Percentiles rank a stretch among this genome's conserved stretches.
These are phyloP conservation scores for Saccharomycopsis selenospora DNA, from an alignment of 805 yeast species.

Conservation along the genomic window DNA sequence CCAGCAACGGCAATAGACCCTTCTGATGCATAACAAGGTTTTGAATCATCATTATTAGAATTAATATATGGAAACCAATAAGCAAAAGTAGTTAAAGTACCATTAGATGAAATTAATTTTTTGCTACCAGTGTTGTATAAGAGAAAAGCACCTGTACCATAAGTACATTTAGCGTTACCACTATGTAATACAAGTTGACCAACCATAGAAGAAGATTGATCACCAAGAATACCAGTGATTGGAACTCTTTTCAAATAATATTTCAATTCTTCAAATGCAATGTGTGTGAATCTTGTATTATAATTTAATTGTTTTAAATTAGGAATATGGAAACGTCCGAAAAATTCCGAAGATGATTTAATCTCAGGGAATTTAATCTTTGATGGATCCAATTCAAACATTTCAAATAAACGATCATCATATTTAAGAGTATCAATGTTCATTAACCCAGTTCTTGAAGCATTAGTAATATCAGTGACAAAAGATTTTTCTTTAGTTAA, in stretches of 20 bases:
- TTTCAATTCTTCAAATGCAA: constrained; percentile 42
- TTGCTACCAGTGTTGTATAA: constrained; percentile 77
- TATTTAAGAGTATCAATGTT: constrained; percentile 67
- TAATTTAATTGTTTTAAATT: constrained; percentile 45
- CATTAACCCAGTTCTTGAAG: constrained; percentile 87
- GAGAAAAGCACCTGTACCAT: constrained; percentile 92
- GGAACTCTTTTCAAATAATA: constrained; percentile 54
- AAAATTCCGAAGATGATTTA: constrained; percentile 68
- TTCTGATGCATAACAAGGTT: constrained; percentile 84
- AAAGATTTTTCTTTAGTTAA: constrained; percentile 62
- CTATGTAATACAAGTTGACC: constrained; percentile 82
- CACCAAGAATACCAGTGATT: constrained; percentile 86
- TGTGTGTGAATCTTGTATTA: constrained; percentile 43
- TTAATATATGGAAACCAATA: constrained; percentile 72
- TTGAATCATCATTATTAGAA: constrained; percentile 33
- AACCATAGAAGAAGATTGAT: constrained; percentile 87
- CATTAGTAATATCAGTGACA: constrained; percentile 85
- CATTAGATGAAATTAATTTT: constrained; percentile 66
- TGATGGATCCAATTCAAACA: constrained; percentile 71
- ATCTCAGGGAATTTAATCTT: constrained; percentile 68
- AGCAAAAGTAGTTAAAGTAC: constrained; percentile 84
- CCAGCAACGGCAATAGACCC: constrained; percentile 98
- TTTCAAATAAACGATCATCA: constrained; percentile 65
- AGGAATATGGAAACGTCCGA: constrained; percentile 65
- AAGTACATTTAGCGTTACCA: constrained; percentile 91